Base-by-base conservation (phyloP, 805 yeast genomes). In the Teunomyces gatunensis region DNA sequence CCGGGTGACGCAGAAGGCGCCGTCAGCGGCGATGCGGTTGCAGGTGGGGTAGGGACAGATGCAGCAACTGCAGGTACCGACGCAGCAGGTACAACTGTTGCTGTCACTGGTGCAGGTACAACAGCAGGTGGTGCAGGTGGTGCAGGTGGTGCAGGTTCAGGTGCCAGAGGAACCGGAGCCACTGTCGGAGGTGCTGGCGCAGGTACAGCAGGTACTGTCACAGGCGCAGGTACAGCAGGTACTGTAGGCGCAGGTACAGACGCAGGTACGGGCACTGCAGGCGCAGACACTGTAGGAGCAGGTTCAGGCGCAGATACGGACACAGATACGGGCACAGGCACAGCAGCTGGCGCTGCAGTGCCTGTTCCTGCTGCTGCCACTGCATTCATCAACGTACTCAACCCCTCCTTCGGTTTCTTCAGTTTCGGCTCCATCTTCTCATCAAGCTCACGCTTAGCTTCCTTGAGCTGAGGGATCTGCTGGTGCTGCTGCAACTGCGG, bases 401-500 rank as follows among this genome's bases (percentile, higher is more conserved):
- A 59, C 4, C 60, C 56, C 32, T 47, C 52, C 50, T 33, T 56
- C 43, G 61, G 60, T 50, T 70, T 63, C 33, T 57, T 39, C n/a
- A 54, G 51, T 49, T 62, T 59, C 15, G 60, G 42, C 41, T 70
- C 74, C n/a, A 50, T 47, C 51, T 69, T 69, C 11, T 69, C 74
- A 3, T 73, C 77, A 47, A 73, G 63, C 27, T 69, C 74, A 34
- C 65, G 71, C 47, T 73, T 73, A 18, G 44, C 17, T 40, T 39
- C 39, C 47, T 23, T 46, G 44, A 37, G 43, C 49, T 39, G 51
- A 20, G 49, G 47, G 17, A 45, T 43, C 21, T 52, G 54, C 18
- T 41, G 48, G 6, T 32, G 54, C 10, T 49, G 58, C 44, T 41
- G 59, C 28, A 41, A 34, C 34, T 51, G 49, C 12, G 43, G 58